Base-by-base conservation (phyloP, 1,139 yeast genomes). In the Protomyces lactucae-debilis region DNA sequence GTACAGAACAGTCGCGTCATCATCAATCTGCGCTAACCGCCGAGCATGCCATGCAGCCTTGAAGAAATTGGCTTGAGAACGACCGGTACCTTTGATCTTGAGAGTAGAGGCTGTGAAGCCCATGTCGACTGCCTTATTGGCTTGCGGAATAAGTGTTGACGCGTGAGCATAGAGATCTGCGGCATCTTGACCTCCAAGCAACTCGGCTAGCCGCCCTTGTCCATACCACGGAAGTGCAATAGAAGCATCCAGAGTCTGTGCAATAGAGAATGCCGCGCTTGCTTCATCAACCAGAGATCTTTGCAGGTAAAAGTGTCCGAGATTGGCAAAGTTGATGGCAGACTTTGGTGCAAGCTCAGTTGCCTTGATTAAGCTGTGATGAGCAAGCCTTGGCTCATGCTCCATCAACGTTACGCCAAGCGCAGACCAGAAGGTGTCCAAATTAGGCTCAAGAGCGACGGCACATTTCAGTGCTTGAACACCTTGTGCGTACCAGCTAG, bases 311-410 rank as follows among this genome's bases (percentile, higher is more conserved):
- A 93, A 77, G 5, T 88, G 82, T 0, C 96, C 97, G 66, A 93
- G 77, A 70, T 90, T 89, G 18, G 85, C 82, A 97, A 97, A 93
- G 5, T 86, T 82, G 25, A 77, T 77, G 14, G 67, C 57, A 1
- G 87, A 83, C 68, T 88, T 89, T 65, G 84, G 82, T 3, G 88
- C 82, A 63, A 88, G 86, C 54, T 90, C 75, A 0, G 89, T 80
- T 1, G 97, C 93, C 68, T 89, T 87, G 69, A 95, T 88, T 71
- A 88, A 89, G 73, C 97, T 90, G 75, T 93, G 99, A 73, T 93
- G 99, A 0, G 97, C 80, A 6, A 90, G 87, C 61, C 82, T 82
- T 0, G 93, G 86, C 70, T 85, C 87, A 3, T 78, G 74, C 1
- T 83, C 76, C 57, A 85, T 80, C 0, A 85, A 77, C 0, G 89